These are phyloP conservation scores for Amylocarpus encephaloides DNA, from an alignment of 2,329 filamentous ascomycete species.

Conservation along the genomic window DNA sequence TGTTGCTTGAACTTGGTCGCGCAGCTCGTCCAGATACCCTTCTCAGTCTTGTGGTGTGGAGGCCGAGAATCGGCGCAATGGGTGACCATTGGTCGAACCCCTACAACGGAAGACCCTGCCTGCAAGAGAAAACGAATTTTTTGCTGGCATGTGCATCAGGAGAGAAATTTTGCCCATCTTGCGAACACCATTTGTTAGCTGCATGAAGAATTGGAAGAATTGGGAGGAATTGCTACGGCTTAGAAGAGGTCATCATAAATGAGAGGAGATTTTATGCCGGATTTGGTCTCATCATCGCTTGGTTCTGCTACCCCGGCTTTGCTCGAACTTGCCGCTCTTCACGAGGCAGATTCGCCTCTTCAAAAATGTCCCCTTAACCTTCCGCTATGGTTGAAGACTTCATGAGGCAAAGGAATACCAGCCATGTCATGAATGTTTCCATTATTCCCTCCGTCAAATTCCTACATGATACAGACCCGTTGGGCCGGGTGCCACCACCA, in stretches of 20 bases:
- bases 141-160: background rate
- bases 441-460: slow-evolving; percentile 26
- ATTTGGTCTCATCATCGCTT: background rate
- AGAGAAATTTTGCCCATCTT: background rate
- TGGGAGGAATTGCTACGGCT: background rate
- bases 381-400: too few species aligned
- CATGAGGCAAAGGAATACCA: background rate
- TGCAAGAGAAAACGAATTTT: background rate
- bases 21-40: slow-evolving; percentile 1
- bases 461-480: slow-evolving; percentile 29
- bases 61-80: background rate
- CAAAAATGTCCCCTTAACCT: too few species aligned
- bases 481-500: slow-evolving; percentile 15
- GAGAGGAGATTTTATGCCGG: background rate
- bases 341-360: background rate
- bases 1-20: background rate
- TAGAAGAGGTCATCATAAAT: background rate
- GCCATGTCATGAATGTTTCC: slow-evolving; percentile 25
- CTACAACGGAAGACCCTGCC: background rate
- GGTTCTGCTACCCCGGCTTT: too few species aligned
- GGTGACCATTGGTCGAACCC: background rate
- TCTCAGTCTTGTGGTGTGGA: background rate
- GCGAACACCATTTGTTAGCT: background rate
- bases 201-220: background rate
- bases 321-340: too few species aligned